Evolutionary conservation across 805 yeast genomes (phyloP).

Genomic region (Millerago galiae): DNA sequence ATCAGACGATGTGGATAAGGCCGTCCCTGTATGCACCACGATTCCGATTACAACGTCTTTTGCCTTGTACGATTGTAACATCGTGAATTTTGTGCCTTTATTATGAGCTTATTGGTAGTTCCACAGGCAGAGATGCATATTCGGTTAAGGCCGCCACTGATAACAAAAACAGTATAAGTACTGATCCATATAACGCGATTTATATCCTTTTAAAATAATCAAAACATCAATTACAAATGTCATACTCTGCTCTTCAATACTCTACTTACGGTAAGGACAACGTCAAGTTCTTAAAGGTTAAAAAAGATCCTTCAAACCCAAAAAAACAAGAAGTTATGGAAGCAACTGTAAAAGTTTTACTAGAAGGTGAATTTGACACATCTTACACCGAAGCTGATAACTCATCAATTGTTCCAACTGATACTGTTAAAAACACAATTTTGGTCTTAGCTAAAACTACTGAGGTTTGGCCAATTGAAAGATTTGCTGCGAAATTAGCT

Average conservation of each 20-base stretch:
- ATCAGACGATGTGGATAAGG: slow-evolving; percentile 1
- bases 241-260: slow-evolving; percentile 26
- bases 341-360: slow-evolving; percentile 69
- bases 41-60: too few species aligned
- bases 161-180: not conserved
- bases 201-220: not conserved
- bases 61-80: too few species aligned
- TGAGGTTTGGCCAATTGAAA: slow-evolving; percentile 87
- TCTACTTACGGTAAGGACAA: slow-evolving; percentile 89
- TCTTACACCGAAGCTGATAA: slow-evolving; percentile 89
- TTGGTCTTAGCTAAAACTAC: slow-evolving; percentile 74
- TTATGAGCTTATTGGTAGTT: not conserved
- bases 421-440: slow-evolving; percentile 86
- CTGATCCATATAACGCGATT: not conserved
- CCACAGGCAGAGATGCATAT: not conserved
- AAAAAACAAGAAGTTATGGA: slow-evolving; percentile 76
- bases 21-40: not conserved
- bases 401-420: slow-evolving; percentile 86
- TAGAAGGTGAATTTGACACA: slow-evolving; percentile 71
- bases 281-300: slow-evolving; percentile 87
- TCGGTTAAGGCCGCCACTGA: slow-evolving; percentile 4
- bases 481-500: slow-evolving; percentile 80
- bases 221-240: slow-evolving; percentile 8
- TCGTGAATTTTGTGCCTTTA: too few species aligned
- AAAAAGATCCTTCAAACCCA: slow-evolving; percentile 68